Conservation (phyloP, 139 green algal species). For the Ettlia oleoabundans region DNA sequence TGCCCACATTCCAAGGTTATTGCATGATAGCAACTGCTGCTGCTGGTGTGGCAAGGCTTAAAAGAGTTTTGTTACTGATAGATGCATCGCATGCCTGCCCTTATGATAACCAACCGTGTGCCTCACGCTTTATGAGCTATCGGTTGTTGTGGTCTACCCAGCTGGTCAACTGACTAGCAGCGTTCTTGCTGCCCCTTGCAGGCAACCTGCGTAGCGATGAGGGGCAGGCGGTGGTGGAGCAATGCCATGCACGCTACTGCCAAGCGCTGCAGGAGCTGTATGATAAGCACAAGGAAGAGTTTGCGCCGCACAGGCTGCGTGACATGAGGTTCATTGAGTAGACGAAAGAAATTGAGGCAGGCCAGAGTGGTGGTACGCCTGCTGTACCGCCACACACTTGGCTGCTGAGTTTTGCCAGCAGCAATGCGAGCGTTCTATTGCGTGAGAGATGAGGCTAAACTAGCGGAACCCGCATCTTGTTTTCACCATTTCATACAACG, state of each 20-base stretch:
- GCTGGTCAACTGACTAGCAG: not conserved
- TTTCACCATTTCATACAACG: too few species aligned
- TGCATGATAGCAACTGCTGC: too few species aligned
- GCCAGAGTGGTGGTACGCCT: not conserved
- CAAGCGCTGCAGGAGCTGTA: conserved; percentile 21
- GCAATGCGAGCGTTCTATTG: too few species aligned
- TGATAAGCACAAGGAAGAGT: conserved; percentile 1
- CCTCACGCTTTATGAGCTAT: too few species aligned
- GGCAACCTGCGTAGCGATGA: conserved; percentile 31
- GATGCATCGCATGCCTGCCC: too few species aligned
- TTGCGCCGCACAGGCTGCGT: not conserved
- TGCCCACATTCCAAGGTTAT: conserved; percentile 11
- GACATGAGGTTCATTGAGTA: conserved; percentile 20
- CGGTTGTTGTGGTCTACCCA: not conserved
- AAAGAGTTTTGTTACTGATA: too few species aligned
- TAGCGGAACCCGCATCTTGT: too few species aligned
- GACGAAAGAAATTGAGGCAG: not conserved
- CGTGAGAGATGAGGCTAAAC: too few species aligned
- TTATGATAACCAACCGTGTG: too few species aligned
- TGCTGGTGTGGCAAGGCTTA: too few species aligned
- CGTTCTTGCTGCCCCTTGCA: not conserved
- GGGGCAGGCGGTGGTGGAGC: conserved; percentile 8
- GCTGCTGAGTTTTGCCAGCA: too few species aligned
- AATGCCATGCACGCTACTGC: conserved; percentile 26
- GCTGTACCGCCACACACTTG: too few species aligned